Percentiles rank a stretch among this genome's conserved stretches.
These are phyloP conservation scores for Wickerhamiella brachini DNA, from an alignment of 805 yeast species.

Conservation along the genomic window DNA sequence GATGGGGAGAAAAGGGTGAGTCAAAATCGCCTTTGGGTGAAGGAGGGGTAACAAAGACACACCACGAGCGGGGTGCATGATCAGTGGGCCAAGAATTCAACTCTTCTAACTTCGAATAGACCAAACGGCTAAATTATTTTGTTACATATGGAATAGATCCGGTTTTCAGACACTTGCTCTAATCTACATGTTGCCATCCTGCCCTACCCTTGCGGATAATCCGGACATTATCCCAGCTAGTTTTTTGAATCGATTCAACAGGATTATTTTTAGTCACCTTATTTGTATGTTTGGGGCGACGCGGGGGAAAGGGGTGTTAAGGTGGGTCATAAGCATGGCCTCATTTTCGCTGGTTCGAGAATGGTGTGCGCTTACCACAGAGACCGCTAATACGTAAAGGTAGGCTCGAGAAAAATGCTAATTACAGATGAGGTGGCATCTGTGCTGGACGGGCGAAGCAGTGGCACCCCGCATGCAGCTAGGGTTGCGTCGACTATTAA, in stretches of 20 bases:
- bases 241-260: background rate
- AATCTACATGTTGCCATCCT: background rate
- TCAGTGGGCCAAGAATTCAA: background rate
- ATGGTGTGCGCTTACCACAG: too few species aligned
- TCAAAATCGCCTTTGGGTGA: background rate
- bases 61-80: background rate
- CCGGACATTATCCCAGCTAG: background rate
- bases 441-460: too few species aligned
- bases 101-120: too few species aligned
- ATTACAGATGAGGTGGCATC: too few species aligned
- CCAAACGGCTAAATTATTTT: too few species aligned
- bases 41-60: background rate
- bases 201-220: background rate
- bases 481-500: background rate
- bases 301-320: too few species aligned
- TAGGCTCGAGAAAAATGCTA: too few species aligned
- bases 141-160: too few species aligned
- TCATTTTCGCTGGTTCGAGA: too few species aligned
- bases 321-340: too few species aligned
- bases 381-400: too few species aligned
- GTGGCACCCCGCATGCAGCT: background rate
- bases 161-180: background rate
- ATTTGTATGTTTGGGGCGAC: too few species aligned
- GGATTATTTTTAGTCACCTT: background rate
- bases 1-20: background rate